Evolutionary conservation across 1,139 yeast genomes (phyloP).

Genomic region (Taphrina betulina): DNA sequence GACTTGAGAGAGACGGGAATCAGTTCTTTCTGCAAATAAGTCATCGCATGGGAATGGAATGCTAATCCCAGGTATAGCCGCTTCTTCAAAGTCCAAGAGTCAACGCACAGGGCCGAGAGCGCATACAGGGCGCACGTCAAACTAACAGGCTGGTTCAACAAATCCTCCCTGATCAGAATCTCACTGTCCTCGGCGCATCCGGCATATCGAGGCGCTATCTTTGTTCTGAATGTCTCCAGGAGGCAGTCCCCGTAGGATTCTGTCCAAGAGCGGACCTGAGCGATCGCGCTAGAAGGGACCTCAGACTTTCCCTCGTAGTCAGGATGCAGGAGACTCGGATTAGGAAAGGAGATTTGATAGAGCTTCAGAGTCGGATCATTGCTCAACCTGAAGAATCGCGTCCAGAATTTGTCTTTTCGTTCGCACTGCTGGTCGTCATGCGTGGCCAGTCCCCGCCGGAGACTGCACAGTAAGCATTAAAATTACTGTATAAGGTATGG

Average conservation of each 20-base stretch:
- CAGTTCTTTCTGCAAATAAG: constrained; percentile 20
- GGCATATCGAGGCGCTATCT: constrained; percentile 14
- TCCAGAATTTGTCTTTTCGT: constrained; percentile 2
- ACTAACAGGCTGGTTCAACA: constrained; percentile 1
- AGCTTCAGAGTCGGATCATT: constrained; percentile 3
- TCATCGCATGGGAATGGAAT: constrained; percentile 21
- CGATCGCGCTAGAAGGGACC: constrained; percentile 4
- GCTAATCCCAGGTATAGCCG: constrained; percentile 9
- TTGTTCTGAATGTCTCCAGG: constrained; percentile 1
- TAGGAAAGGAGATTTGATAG: background rate
- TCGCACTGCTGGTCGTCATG: constrained; percentile 15
- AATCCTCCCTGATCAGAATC: background rate
- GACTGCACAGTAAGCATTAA: background rate
- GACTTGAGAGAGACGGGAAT: constrained; percentile 15
- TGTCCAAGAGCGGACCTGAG: constrained; percentile 13
- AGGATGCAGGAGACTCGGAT: too few relatives aligned
- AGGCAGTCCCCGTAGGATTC: constrained; percentile 10
- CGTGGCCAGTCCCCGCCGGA: constrained; percentile 12
- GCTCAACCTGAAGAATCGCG: background rate
- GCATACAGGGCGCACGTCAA: constrained; percentile 19
- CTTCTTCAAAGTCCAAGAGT: constrained; percentile 16
- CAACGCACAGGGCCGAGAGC: constrained; percentile 16
- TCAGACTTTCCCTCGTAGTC: background rate
- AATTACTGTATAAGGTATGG: background rate
- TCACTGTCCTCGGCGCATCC: too few relatives aligned